phyloP scores from a whole-genome alignment of 2,329 filamentous ascomycete species.

The Celoporthe dispersa region DNA sequence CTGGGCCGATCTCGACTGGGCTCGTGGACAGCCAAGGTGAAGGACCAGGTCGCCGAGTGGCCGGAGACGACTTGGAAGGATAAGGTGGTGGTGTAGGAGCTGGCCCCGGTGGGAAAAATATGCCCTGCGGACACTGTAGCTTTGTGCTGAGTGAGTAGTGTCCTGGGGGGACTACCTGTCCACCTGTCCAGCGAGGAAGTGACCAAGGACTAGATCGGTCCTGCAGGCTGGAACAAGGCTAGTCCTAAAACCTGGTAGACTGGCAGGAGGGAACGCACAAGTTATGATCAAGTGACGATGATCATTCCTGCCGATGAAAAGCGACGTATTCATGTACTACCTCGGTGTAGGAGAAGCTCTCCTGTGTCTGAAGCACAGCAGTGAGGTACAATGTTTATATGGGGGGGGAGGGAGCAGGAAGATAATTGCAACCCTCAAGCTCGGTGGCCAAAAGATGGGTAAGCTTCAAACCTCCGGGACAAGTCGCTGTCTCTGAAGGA shows the following conservation, averaged over 20 bases:
- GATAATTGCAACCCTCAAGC: constrained; percentile 1
- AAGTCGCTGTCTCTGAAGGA: constrained; percentile 19
- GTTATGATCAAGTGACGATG: constrained; percentile 24
- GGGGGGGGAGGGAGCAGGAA: background rate
- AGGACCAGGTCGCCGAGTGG: background rate
- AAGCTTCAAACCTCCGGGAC: constrained; percentile 20
- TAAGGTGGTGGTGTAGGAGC: background rate
- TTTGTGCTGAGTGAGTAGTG: constrained; percentile 1
- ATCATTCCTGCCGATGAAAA: constrained; percentile 4
- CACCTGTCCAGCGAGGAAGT: constrained; percentile 7
- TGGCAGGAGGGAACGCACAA: constrained; percentile 16
- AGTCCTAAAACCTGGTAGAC: constrained; percentile 13
- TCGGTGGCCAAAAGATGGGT: constrained; percentile 25
- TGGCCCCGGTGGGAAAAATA: background rate
- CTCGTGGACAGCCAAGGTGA: background rate
- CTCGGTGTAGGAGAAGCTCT: background rate
- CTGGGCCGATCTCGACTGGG: background rate
- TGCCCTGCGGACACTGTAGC: constrained; percentile 4
- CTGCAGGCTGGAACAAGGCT: constrained; percentile 20
- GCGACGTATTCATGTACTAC: background rate
- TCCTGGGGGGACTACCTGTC: no score
- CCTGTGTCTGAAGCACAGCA: background rate
- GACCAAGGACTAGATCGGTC: constrained; percentile 12
- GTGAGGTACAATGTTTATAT: background rate
- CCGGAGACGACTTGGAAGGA: background rate